Evolutionary conservation across 2,329 filamentous ascomycete genomes (phyloP).

Genomic region (Phialemoniopsis sp.): DNA sequence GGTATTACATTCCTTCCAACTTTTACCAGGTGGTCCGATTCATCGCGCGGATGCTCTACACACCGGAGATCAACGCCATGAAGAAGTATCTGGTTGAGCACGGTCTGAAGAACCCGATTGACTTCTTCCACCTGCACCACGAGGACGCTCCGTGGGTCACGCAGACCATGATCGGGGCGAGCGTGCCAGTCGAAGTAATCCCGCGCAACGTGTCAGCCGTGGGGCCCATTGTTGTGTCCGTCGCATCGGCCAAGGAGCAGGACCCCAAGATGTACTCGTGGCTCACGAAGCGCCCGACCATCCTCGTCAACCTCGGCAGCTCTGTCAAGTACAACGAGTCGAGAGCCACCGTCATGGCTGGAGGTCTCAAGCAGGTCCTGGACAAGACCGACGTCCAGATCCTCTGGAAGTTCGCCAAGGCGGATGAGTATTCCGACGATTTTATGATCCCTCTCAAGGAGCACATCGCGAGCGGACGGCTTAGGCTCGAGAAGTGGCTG

Average conservation of each 20-base stretch:
- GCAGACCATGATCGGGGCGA: constrained; percentile 16
- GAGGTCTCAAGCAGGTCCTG: constrained; percentile 14
- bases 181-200: constrained; percentile 14
- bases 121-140: constrained; percentile 10
- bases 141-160: constrained; percentile 17
- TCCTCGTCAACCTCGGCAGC: constrained; percentile 20
- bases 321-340: constrained; percentile 11
- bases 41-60: constrained; percentile 3
- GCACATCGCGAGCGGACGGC: constrained; percentile 12
- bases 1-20: constrained; percentile 12
- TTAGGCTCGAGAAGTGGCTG: constrained; percentile 22
- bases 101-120: constrained; percentile 16
- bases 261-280: constrained; percentile 17
- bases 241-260: constrained; percentile 13
- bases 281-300: constrained; percentile 13
- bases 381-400: constrained; percentile 18
- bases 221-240: constrained; percentile 15
- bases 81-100: constrained; percentile 6
- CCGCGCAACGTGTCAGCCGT: constrained; percentile 12
- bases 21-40: constrained; percentile 6
- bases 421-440: constrained; percentile 8
- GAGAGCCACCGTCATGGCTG: constrained; percentile 18
- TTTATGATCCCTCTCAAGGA: constrained; percentile 6
- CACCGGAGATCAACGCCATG: constrained; percentile 4
- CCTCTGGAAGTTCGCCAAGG: constrained; percentile 24